phyloP scores from a whole-genome alignment of 2,329 filamentous ascomycete species.

The Knufia fluminis region DNA sequence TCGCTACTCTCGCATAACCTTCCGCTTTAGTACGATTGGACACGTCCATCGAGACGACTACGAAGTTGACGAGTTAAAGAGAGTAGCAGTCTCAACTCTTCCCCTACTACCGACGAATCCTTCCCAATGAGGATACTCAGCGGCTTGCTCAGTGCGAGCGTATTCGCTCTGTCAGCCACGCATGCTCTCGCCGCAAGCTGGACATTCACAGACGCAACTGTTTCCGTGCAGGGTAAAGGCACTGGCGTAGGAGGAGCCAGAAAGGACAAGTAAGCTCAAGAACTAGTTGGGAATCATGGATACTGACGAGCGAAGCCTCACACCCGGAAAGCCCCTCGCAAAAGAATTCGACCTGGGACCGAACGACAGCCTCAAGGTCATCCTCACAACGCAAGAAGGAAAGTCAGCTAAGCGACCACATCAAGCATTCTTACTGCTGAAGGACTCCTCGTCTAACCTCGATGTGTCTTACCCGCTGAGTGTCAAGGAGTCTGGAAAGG shows the following conservation, averaged over 20 bases:
- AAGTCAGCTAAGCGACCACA: conserved; percentile 75
- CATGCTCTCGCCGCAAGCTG: conserved; percentile 43
- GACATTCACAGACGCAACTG: conserved; percentile 56
- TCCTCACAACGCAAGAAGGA: conserved; percentile 70
- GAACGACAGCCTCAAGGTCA: conserved; percentile 68
- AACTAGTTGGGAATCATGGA: not conserved
- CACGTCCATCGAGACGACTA: not conserved
- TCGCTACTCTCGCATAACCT: conserved; percentile 1
- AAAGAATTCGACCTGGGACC: conserved; percentile 56
- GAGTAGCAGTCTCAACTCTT: not conserved
- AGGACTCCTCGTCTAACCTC: conserved; percentile 63
- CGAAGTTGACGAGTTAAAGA: too few species aligned
- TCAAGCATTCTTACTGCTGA: conserved; percentile 82
- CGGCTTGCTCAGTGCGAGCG: conserved; percentile 12
- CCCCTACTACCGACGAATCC: too few species aligned
- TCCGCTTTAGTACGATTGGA: not conserved
- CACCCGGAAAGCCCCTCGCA: conserved; percentile 49
- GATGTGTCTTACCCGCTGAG: conserved; percentile 79
- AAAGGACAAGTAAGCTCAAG: conserved; percentile 46
- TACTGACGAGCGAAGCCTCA: conserved; percentile 42
- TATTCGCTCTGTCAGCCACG: conserved; percentile 12
- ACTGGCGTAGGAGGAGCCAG: conserved; percentile 42
- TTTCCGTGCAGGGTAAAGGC: conserved; percentile 52
- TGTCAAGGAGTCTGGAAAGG: conserved; percentile 82
- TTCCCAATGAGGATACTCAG: conserved; percentile 11